phyloP scores from a whole-genome alignment of 2,329 filamentous ascomycete genomes.

The Sphaerostilbella broomeana region DNA sequence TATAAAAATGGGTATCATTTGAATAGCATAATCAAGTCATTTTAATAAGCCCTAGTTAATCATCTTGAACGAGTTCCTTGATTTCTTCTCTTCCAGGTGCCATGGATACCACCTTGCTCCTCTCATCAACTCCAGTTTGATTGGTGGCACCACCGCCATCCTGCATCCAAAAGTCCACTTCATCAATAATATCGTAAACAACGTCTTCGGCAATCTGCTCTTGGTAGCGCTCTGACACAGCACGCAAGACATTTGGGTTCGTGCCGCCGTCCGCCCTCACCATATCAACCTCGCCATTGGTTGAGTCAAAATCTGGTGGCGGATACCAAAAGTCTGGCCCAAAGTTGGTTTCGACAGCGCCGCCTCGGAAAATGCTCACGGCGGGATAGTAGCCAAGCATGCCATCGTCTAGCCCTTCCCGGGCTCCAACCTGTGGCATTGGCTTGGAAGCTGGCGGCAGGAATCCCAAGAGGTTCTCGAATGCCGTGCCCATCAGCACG shows the following conservation, averaged over 20 bases:
- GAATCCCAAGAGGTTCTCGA: constrained; percentile 82
- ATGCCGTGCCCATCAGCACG: constrained; percentile 75
- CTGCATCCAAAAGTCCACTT: constrained; percentile 82
- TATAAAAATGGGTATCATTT: constrained; percentile 5
- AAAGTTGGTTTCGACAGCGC: constrained; percentile 88
- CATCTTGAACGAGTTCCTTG: constrained; percentile 59
- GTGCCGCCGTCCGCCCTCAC: constrained; percentile 20
- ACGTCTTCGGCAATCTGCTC: constrained; percentile 95
- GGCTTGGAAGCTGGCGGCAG: constrained; percentile 81
- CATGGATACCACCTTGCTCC: constrained; percentile 37
- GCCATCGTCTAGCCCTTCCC: constrained; percentile 87
- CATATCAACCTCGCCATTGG: constrained; percentile 44
- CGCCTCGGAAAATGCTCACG: constrained; percentile 85
- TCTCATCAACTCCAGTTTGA: constrained; percentile 37
- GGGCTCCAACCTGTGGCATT: constrained; percentile 62
- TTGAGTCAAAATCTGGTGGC: constrained; percentile 52
- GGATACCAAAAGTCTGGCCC: constrained; percentile 90
- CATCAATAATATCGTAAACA: constrained; percentile 87
- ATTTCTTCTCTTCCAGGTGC: constrained; percentile 50
- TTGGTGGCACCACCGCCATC: constrained; percentile 51
- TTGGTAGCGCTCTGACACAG: constrained; percentile 72
- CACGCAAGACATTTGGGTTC: constrained; percentile 36
- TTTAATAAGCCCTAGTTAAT: too few species aligned
- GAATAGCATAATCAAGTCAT: too few species aligned
- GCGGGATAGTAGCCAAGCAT: constrained; percentile 94